Evolutionary conservation across 1,139 yeast species (phyloP).

Genomic region (Hemisphaericaspora xylanilytica): DNA sequence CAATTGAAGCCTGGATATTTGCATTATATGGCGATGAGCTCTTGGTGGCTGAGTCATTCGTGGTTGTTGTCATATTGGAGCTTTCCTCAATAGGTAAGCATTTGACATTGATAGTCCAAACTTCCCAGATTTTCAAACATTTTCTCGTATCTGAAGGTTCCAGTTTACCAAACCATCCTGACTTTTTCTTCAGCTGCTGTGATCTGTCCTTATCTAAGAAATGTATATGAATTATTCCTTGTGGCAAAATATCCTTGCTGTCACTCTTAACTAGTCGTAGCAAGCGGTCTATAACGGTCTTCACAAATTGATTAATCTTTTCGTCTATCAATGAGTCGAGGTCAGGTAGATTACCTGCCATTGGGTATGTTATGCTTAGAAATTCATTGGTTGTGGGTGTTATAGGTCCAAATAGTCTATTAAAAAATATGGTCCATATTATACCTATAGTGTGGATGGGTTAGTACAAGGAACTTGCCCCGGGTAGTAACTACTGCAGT

Average conservation of each 20-base stretch:
- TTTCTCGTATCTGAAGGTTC: conserved; percentile 12
- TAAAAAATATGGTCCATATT: conserved; percentile 66
- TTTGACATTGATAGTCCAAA: conserved; percentile 39
- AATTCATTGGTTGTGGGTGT: conserved; percentile 51
- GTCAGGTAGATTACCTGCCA: conserved; percentile 41
- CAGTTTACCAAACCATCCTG: conserved; percentile 43
- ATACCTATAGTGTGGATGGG: conserved; percentile 41
- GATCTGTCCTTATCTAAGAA: conserved; percentile 12
- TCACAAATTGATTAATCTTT: conserved; percentile 36
- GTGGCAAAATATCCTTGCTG: conserved; percentile 1
- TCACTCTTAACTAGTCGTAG: conserved; percentile 1
- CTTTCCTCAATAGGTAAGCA: conserved; percentile 29
- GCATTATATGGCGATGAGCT: conserved; percentile 3
- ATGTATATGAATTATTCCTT: conserved; percentile 11
- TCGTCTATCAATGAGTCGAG: conserved; percentile 45
- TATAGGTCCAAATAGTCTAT: conserved; percentile 66
- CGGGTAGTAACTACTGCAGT: background rate
- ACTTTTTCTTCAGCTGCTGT: conserved; percentile 28
- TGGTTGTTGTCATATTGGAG: background rate
- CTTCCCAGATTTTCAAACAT: conserved; percentile 36
- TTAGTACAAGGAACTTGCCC: conserved; percentile 16
- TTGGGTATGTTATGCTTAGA: conserved; percentile 45
- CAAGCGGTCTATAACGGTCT: conserved; percentile 22
- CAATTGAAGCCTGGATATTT: conserved; percentile 25
- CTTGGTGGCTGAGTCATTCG: background rate